Evolutionary conservation across 306 rosid species (phyloP).

Genomic region (Arachis hypogaea): DNA sequence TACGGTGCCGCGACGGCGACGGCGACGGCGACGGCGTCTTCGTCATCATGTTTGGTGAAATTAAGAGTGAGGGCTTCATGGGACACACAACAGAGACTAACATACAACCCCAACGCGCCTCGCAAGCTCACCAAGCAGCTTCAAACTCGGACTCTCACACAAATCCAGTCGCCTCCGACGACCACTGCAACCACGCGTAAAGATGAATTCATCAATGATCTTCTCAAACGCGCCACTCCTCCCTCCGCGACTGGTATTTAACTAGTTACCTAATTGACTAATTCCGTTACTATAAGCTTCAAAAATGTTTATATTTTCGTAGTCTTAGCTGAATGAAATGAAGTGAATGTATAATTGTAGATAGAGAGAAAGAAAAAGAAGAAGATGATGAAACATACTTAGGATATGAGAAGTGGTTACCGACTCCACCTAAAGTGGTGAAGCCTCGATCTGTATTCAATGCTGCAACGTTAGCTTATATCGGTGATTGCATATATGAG

Average conservation of each 20-base stretch:
- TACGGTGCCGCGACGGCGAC: background rate
- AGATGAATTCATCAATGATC: constrained; percentile 49
- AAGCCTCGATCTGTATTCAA: constrained; percentile 82
- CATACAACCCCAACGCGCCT: constrained; percentile 90
- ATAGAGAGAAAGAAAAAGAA: constrained; percentile 4
- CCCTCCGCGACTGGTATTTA: constrained; percentile 41
- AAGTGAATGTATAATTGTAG: background rate
- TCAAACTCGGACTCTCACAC: background rate
- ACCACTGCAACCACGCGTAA: constrained; percentile 37
- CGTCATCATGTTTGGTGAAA: constrained; percentile 27
- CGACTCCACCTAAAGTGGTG: constrained; percentile 76
- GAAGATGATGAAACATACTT: constrained; percentile 51
- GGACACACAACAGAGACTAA: constrained; percentile 69
- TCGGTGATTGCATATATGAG: constrained; percentile 91
- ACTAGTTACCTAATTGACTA: too few species aligned
- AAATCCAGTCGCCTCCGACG: constrained; percentile 37
- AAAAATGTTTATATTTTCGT: too few species aligned
- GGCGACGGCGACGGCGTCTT: background rate
- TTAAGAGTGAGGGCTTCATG: constrained; percentile 58
- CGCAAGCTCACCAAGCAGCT: constrained; percentile 57
- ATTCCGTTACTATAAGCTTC: background rate
- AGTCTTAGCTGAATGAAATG: too few species aligned
- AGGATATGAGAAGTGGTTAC: constrained; percentile 87
- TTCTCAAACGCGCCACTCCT: constrained; percentile 63
- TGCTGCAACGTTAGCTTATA: constrained; percentile 80